These are phyloP conservation scores for Beauveria caledonica DNA, from an alignment of 2,329 filamentous ascomycete genomes.

Conservation along the genomic window DNA sequence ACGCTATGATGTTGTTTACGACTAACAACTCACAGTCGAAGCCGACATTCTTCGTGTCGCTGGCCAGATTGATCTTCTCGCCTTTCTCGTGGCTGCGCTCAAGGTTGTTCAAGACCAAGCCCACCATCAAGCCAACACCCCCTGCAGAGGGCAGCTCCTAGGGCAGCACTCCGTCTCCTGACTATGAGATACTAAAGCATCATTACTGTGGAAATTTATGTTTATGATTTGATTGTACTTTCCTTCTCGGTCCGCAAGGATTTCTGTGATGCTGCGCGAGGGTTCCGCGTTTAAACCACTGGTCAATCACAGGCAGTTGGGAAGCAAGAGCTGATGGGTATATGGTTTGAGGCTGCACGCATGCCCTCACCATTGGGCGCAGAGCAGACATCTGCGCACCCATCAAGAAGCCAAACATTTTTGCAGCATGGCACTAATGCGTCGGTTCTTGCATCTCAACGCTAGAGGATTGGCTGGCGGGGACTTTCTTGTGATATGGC, in stretches of 20 bases:
- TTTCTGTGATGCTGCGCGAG: constrained; percentile 4
- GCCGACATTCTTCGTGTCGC: constrained; percentile 7
- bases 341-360: background rate
- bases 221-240: constrained; percentile 9
- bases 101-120: constrained; percentile 6
- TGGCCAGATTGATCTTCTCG: constrained; percentile 9
- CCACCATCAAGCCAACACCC: background rate
- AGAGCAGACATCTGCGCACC: background rate
- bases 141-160: constrained; percentile 7
- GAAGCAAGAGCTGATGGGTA: background rate
- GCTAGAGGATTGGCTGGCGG: background rate
- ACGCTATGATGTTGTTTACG: background rate
- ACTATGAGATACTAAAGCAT: constrained; percentile 7
- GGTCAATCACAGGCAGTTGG: background rate
- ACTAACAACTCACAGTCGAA: constrained; percentile 8
- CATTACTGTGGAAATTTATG: constrained; percentile 9
- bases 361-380: background rate
- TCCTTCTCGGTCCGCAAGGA: background rate
- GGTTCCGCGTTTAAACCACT: constrained; percentile 1
- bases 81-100: constrained; percentile 11
- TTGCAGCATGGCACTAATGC: constrained; percentile 7
- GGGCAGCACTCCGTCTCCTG: constrained; percentile 2
- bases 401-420: background rate
- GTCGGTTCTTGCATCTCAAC: background rate
- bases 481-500: constrained; percentile 1